phyloP scores from a whole-genome alignment of 208 protist species.

The Wallacemonas sp. region DNA sequence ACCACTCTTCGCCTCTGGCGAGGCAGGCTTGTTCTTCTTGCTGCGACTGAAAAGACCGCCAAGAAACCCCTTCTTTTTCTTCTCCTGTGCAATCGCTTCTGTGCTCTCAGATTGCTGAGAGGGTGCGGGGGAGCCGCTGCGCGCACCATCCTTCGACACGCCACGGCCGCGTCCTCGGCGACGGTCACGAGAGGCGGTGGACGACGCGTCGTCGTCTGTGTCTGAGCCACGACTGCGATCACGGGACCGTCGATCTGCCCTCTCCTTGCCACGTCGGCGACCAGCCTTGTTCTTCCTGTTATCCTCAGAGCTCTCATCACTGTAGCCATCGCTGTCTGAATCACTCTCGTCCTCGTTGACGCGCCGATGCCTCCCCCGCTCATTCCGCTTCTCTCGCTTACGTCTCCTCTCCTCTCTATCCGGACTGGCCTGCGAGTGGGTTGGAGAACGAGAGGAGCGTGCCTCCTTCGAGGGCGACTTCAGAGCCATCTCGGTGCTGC shows the following conservation, averaged over 20 bases:
- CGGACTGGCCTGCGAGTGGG: neutral
- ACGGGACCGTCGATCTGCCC: neutral
- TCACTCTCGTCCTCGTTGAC: neutral
- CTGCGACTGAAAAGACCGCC: slow-evolving; percentile 5
- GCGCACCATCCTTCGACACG: neutral
- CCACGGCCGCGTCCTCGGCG: neutral
- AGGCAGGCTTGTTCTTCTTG: slow-evolving; percentile 8
- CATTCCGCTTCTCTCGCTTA: slow-evolving; percentile 1
- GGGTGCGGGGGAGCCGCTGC: neutral
- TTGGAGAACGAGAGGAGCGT: neutral
- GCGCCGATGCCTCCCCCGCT: neutral
- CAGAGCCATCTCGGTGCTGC: neutral
- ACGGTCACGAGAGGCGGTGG: neutral
- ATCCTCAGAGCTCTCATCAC: neutral
- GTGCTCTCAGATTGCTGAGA: slow-evolving; percentile 1
- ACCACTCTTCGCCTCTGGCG: neutral
- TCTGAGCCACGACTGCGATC: neutral
- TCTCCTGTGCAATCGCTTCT: neutral
- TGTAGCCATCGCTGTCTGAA: neutral
- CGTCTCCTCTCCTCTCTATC: neutral
- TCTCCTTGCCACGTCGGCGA: neutral
- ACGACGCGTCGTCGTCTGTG: neutral
- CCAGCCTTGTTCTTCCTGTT: neutral
- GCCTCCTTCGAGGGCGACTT: neutral
- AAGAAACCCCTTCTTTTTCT: slow-evolving; percentile 20